These are phyloP conservation scores for Phytophthora citricola DNA, from an alignment of 352 stramenopile genomes.

Conservation along the genomic window DNA sequence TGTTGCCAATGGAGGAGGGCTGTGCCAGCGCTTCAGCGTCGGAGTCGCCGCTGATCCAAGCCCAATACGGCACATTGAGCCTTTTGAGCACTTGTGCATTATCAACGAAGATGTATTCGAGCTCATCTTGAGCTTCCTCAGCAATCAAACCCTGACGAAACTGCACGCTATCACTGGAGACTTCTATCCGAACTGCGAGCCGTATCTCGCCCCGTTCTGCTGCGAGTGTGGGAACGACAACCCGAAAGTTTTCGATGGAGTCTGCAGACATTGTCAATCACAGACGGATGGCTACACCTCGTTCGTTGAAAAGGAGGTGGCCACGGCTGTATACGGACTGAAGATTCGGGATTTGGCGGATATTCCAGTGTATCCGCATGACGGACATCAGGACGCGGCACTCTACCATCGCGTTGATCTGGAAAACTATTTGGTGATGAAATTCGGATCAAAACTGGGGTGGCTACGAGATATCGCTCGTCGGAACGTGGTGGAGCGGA, in stretches of 20 bases:
- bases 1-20: slow-evolving; percentile 3
- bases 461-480: slow-evolving; percentile 20
- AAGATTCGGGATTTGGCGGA: slow-evolving; percentile 10
- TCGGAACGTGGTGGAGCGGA: not conserved
- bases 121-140: slow-evolving; percentile 23
- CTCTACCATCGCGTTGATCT: slow-evolving; percentile 15
- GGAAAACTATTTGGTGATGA: slow-evolving; percentile 17
- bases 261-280: slow-evolving; percentile 11
- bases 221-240: slow-evolving; percentile 20
- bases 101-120: slow-evolving; percentile 20
- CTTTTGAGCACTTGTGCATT: slow-evolving; percentile 13
- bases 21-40: not conserved
- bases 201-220: slow-evolving; percentile 5
- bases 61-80: not conserved
- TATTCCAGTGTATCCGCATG: not conserved
- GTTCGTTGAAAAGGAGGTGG: not conserved
- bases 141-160: slow-evolving; percentile 21
- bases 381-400: not conserved
- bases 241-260: slow-evolving; percentile 2
- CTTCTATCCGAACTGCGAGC: slow-evolving; percentile 10
- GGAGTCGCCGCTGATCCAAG: not conserved
- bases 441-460: slow-evolving; percentile 10
- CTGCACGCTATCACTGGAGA: slow-evolving; percentile 10
- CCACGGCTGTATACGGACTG: slow-evolving; percentile 15
- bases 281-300: slow-evolving; percentile 1